Base-by-base conservation (phyloP, 2,329 filamentous ascomycete species). In the Exophiala phaeomuriformis region DNA sequence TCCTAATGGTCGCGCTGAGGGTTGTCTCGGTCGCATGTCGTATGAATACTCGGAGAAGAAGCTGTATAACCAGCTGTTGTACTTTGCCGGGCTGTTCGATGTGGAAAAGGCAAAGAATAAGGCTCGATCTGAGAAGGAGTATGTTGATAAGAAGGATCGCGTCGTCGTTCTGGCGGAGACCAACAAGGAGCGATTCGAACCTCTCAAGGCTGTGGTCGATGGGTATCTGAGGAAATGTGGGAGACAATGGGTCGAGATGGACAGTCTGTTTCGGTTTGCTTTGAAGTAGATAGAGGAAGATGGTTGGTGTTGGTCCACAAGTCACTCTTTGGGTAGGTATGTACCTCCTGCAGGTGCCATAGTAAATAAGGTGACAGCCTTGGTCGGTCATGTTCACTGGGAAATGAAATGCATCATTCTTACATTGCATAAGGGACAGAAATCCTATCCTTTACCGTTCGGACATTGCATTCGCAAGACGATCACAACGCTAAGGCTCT, bases 51-150 rank as follows among this genome's bases (percentile, higher is more conserved):
- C 80, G 0, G 93, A 97, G 73, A 91, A 93, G 72, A 85, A 86
- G 64, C 79, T 97, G 55, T 97, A 96, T 73, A 97, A 95, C 69
- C 93, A 98, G 72, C 77, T 98, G 39, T 73, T 97, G 51, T 98
- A 95, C 73, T 86, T 90, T 67, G 80, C 86, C 31, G 79, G 79
- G 46, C 72, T 97, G 51, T 98, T 90, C 76, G 90, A 98, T 69
- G 86, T 94, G 2, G 90, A 97, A 58, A 89, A 88, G 71, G 86
- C 86, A 9, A 81, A 81, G 60, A 65, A 64, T 43, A 76, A 73
- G 58, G 78, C 75, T 19, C 71, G 68, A 43, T 72, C 72, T 5
- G 74, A 73, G 28, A 79, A 75, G 45, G 72, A 76, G 46, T 63
- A 76, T 19, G 72, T 68, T 1, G 74, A 82, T 58, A 78, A 82